Evolutionary conservation across 805 yeast genomes (phyloP), one percentile per base, ranked within the genome.

Genomic region (Candida dendrica): DNA sequence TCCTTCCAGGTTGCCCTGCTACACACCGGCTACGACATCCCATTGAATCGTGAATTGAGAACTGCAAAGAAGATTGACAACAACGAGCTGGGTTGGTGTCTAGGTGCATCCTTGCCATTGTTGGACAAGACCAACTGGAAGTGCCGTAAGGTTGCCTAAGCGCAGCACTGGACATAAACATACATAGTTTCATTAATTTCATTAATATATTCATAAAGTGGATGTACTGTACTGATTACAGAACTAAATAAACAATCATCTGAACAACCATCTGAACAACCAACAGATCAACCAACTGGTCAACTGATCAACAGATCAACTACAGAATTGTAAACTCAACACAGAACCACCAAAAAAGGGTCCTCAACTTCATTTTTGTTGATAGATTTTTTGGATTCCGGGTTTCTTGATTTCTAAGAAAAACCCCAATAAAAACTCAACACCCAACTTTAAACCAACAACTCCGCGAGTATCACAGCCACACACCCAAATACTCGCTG

Each of bases 21-120:
- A 50, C 96, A 90, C 64, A 83, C 90, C n/a, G 99, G 99, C 36
- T 93, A 93, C 64, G 97, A 91, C 53, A 88, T 93, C 49, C 96
- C 97, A 47, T 74, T 86, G 45, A 71, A 74, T 50, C 80, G 98
- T 61, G 97, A 91, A 64, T 78, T 93, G 52, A 85, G 78, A 63
- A 93, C 96, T 6, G 98, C 97, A 8, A 81, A 88, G 69, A 89
- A 79, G 60, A 87, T 93, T 53, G 84, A 80, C 40, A 79, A 80
- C 58, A 89, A 87, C 55, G 98, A 93, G 67, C 73, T 93, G 40
- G 99, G 98, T 29, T 93, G 99, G 99, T 93, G 98, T 70, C 71
- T 93, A 43, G 99, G 99, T 53, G 98, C 98, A 2, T 87, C 97
- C 2, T 74, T 93, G 53, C 98, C 98, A 8, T 68, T 93, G 52